A percentile compares a stretch with the other conserved stretches of the same genome.
Evolutionary conservation across 345 rosid species (phyloP).

Genomic region (Murraya koenigii): DNA sequence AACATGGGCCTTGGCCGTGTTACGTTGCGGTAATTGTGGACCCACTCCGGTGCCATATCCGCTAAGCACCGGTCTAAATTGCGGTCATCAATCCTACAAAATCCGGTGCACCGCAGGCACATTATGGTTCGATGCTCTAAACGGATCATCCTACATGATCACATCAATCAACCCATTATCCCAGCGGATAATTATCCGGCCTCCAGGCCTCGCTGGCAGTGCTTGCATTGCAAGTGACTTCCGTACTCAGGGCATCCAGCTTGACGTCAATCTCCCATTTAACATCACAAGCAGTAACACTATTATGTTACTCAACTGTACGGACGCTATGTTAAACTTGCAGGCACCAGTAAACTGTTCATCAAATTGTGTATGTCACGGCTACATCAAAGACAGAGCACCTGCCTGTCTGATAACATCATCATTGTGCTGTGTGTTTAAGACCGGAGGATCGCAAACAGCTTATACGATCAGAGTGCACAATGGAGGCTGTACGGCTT

Average conservation of each 20-base stretch:
- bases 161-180: constrained; percentile 23
- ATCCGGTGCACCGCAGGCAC: constrained; percentile 31
- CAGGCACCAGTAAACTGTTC: constrained; percentile 39
- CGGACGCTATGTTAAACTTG: constrained; percentile 13
- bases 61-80: constrained; percentile 37
- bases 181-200: constrained; percentile 38
- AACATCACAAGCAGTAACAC: constrained; percentile 47
- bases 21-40: constrained; percentile 40
- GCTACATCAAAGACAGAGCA: constrained; percentile 22
- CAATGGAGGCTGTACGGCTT: constrained; percentile 37
- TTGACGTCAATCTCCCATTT: constrained; percentile 37
- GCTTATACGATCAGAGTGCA: constrained; percentile 31
- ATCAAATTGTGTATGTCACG: constrained; percentile 35
- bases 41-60: constrained; percentile 45
- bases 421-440: constrained; percentile 36
- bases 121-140: constrained; percentile 37
- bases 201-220: constrained; percentile 19
- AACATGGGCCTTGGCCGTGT: constrained; percentile 31
- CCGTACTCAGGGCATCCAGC: constrained; percentile 27
- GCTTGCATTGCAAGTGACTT: constrained; percentile 32
- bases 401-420: constrained; percentile 20
- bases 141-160: constrained; percentile 37
- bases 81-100: constrained; percentile 48
- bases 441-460: constrained; percentile 35
- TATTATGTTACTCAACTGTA: constrained; percentile 42